Evolutionary conservation across 768 basidiomycete genomes (phyloP).

Genomic region (Boletus barrowsii): DNA sequence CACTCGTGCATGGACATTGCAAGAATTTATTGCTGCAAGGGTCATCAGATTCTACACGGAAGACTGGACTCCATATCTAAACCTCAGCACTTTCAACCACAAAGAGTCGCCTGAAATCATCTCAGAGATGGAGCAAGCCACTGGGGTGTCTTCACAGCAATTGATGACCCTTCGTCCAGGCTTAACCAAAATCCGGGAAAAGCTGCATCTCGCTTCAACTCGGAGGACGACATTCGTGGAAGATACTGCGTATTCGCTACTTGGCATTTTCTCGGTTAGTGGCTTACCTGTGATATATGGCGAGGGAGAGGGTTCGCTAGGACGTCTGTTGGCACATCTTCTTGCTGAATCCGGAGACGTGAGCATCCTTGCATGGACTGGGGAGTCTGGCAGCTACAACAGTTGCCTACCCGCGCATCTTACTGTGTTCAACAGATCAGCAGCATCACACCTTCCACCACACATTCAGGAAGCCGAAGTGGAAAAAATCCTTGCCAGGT

Average conservation of each 20-base stretch:
- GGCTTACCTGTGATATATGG: neutral
- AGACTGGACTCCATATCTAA: no score
- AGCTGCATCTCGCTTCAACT: neutral
- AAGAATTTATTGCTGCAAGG: no score
- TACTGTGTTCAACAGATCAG: no score
- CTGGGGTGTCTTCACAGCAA: neutral
- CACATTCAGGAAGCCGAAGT: neutral
- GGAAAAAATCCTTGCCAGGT: neutral
- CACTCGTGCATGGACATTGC: no score
- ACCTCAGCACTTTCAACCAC: neutral
- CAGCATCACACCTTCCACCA: neutral
- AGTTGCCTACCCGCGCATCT: no score
- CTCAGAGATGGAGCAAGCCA: conserved; percentile 4
- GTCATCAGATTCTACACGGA: no score
- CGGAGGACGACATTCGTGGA: no score
- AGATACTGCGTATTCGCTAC: no score
- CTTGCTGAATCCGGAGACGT: neutral
- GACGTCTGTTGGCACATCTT: neutral
- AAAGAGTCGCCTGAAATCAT: neutral
- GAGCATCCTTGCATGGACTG: conserved; percentile 6
- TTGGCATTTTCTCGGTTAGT: neutral
- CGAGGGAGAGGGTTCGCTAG: neutral
- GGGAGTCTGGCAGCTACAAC: neutral
- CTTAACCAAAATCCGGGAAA: neutral
- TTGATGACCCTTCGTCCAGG: neutral